These are phyloP conservation scores for Oryza glumipatula DNA, from an alignment of 176 grass and related monocot genomes.

Conservation along the genomic window DNA sequence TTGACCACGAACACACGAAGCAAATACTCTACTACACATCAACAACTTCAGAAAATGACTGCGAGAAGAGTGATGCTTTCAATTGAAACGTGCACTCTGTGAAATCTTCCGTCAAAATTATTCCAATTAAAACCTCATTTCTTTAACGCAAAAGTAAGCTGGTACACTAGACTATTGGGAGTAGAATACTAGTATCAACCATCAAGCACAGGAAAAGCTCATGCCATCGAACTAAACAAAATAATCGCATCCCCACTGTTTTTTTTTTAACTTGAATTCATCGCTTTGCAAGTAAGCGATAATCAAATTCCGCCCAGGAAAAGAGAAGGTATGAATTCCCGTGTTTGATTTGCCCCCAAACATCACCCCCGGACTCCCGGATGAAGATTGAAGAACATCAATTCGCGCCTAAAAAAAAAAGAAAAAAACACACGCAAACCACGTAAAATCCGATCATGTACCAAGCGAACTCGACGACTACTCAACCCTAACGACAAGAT, in stretches of 20 bases:
- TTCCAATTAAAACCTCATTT: neutral
- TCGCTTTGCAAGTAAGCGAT: neutral
- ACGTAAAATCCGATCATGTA: constrained; percentile 13
- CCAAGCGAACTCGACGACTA: neutral
- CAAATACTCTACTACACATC: neutral
- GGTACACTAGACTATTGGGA: neutral
- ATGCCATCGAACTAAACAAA: neutral
- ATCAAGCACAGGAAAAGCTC: neutral
- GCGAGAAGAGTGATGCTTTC: neutral
- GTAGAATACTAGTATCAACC: neutral
- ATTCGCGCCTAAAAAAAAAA: constrained; percentile 9
- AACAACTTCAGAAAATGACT: neutral
- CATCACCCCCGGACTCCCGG: neutral
- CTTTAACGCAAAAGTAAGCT: neutral
- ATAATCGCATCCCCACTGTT: neutral
- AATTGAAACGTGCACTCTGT: constrained; percentile 9
- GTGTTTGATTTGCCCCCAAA: neutral
- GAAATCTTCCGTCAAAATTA: constrained; percentile 19
- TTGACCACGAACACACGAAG: neutral
- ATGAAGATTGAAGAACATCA: neutral
- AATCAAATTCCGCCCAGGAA: neutral
- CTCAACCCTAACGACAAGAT: neutral
- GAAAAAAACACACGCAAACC: neutral
- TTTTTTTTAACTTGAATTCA: neutral
- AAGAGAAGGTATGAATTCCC: neutral